Base-by-base conservation (phyloP, 192 early-diverging fungal species). In the Phycomyces nitens region DNA sequence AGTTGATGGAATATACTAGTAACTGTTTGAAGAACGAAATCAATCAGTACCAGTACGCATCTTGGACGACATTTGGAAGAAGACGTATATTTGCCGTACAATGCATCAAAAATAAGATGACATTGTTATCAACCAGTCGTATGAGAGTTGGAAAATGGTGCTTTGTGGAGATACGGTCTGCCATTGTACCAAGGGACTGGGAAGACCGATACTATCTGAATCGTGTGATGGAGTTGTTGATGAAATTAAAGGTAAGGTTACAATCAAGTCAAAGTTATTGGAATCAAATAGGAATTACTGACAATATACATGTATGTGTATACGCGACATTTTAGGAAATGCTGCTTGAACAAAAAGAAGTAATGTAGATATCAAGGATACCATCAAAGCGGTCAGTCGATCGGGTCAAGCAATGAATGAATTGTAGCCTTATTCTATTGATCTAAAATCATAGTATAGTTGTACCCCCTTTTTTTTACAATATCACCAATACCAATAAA, bases 71-170 rank as follows among this genome's bases (percentile, higher is more conserved):
- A 26, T 62, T 62, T 52, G 43, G 24, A 29, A n/a, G 41, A 50
- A 43, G 60, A 50, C 60, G 47, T 14, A 41, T 62, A 38, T 62
- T 62, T 62, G 60, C 44, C 6, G 41, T 62, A 27, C 60, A 50
- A 50, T 51, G 24, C 34, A 42, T 62, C 16, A 47, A 47, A 5
- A 29, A 51, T 42, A 62, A 62, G 24, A 24, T 62, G 42, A 50
- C 60, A 16, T 27, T 62, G 2, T 27, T 62, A 18, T 51, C 60
- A 52, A 62, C 47, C 51, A 53, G 51, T 53, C 51, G 51, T 53
- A 53, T 53, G 51, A 20, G 51, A 53, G 4, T 53, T 53, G 20
- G 51, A 21, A 53, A 53, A 53, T 53, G 51, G 51, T 53, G 51
- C 51, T 53, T 53, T 53, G 51, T 53, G 51, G 20, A 53, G 51